Percentiles rank a stretch among this genome's conserved stretches.
phyloP scores from a whole-genome alignment of 768 basidiomycete species.

The Amanita pseudoporphyria region DNA sequence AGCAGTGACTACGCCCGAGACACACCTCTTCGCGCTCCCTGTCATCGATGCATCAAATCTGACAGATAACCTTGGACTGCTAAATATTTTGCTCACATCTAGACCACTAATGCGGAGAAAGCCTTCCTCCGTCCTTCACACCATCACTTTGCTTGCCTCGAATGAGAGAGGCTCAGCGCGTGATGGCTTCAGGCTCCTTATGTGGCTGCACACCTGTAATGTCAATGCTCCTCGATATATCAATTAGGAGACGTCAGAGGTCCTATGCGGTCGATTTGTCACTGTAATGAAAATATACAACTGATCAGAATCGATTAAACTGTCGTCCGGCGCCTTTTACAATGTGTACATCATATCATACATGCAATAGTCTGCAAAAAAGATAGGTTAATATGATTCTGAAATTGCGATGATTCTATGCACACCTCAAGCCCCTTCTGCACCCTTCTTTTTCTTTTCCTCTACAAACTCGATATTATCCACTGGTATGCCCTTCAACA shows the following conservation, averaged over 20 bases:
- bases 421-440: too few species aligned
- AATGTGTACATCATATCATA: too few species aligned
- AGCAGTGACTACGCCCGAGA: constrained; percentile 19
- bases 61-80: constrained; percentile 33
- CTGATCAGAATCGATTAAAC: too few species aligned
- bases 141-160: constrained; percentile 27
- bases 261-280: too few species aligned
- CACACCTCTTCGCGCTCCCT: constrained; percentile 27
- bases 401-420: too few species aligned
- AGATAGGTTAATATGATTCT: too few species aligned
- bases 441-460: too few species aligned
- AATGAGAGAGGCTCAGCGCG: constrained; percentile 16
- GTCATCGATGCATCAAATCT: constrained; percentile 46
- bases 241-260: too few species aligned
- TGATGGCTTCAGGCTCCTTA: constrained; percentile 21
- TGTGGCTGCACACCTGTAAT: constrained; percentile 31
- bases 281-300: too few species aligned
- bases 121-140: constrained; percentile 27
- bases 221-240: constrained; percentile 32
- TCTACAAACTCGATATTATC: too few species aligned
- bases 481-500: constrained; percentile 57
- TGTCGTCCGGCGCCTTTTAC: too few species aligned
- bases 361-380: too few species aligned
- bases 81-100: constrained; percentile 32
- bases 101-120: constrained; percentile 27